Conservation (phyloP, 1,284 basidiomycete genomes). For the Cutaneotrichosporon daszewskae region DNA sequence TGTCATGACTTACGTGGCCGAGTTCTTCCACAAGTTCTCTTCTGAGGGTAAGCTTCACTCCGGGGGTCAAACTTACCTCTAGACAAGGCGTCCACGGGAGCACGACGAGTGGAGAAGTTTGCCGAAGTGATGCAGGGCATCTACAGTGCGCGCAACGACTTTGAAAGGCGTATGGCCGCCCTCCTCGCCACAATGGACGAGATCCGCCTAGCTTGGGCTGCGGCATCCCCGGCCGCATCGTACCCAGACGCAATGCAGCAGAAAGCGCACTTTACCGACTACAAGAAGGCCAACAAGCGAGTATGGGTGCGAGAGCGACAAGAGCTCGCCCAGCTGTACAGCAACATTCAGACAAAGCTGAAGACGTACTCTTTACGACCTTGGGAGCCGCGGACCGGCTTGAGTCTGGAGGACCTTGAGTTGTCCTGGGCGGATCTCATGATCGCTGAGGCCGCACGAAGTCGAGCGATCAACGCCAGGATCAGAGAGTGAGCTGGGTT, state of each 20-base stretch:
- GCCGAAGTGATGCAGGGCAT: slow-evolving; percentile 80
- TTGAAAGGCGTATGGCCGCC: slow-evolving; percentile 69
- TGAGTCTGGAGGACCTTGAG: slow-evolving; percentile 71
- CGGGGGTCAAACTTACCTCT: slow-evolving; percentile 1
- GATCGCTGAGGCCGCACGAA: slow-evolving; percentile 67
- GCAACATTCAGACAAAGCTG: slow-evolving; percentile 91
- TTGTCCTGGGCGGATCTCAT: slow-evolving; percentile 69
- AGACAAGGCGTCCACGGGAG: slow-evolving; percentile 94
- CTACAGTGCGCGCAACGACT: slow-evolving; percentile 62
- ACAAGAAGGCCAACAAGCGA: slow-evolving; percentile 82
- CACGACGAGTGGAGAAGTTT: slow-evolving; percentile 89
- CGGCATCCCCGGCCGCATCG: slow-evolving; percentile 60
- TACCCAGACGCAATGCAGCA: slow-evolving; percentile 78
- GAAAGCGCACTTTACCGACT: slow-evolving; percentile 65
- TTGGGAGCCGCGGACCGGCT: slow-evolving; percentile 71
- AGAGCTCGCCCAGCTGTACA: slow-evolving; percentile 79
- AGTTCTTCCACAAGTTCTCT: slow-evolving; percentile 96
- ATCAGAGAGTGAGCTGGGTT: slow-evolving; percentile 68
- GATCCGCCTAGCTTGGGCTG: slow-evolving; percentile 62
- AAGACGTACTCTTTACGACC: slow-evolving; percentile 79
- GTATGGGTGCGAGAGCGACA: slow-evolving; percentile 85
- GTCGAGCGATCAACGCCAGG: slow-evolving; percentile 79
- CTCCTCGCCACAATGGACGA: slow-evolving; percentile 61
- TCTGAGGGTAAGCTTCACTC: slow-evolving; percentile 66
- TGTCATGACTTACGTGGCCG: slow-evolving; percentile 63